phyloP scores from a whole-genome alignment of 306 rosid genomes.

The cucumber (Cucumis sativus) region DNA sequence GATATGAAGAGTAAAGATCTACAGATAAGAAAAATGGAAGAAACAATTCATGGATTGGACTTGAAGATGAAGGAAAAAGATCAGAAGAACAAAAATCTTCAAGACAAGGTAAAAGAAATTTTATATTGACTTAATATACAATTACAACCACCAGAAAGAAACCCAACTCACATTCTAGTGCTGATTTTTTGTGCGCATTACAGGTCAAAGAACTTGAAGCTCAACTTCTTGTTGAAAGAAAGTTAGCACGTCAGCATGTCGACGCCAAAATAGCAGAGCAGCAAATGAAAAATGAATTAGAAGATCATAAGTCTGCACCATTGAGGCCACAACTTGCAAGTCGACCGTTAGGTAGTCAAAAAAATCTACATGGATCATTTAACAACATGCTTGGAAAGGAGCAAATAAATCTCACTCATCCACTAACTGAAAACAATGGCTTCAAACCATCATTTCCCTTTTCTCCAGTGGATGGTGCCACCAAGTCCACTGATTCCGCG shows the following conservation, averaged over 20 bases:
- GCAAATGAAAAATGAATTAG: slow-evolving; percentile 42
- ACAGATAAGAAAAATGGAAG: slow-evolving; percentile 85
- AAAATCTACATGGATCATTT: slow-evolving; percentile 31
- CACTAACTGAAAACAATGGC: slow-evolving; percentile 46
- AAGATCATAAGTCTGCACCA: slow-evolving; percentile 40
- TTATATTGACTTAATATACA: background rate
- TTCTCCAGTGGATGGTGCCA: slow-evolving; percentile 32
- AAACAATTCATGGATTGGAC: slow-evolving; percentile 68
- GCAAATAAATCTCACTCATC: slow-evolving; percentile 33
- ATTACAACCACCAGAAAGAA: background rate
- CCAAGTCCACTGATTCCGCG: slow-evolving; percentile 34
- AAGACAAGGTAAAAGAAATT: slow-evolving; percentile 56
- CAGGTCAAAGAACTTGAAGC: slow-evolving; percentile 91
- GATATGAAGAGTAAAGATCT: slow-evolving; percentile 71
- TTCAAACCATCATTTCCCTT: slow-evolving; percentile 31
- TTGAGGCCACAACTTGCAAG: slow-evolving; percentile 32
- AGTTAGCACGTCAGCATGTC: slow-evolving; percentile 88
- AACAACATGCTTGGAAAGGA: slow-evolving; percentile 27
- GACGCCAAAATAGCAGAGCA: slow-evolving; percentile 91
- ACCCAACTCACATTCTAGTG: slow-evolving; percentile 5
- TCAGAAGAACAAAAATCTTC: slow-evolving; percentile 51
- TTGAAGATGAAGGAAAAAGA: slow-evolving; percentile 74
- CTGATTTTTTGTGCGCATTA: slow-evolving; percentile 7
- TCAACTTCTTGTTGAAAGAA: slow-evolving; percentile 84
- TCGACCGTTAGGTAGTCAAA: slow-evolving; percentile 39